A percentile compares a stretch with the other conserved stretches of the same genome.
Evolutionary conservation across 2,329 filamentous ascomycete genomes (phyloP).

Genomic region (Beauveria caledonica): DNA sequence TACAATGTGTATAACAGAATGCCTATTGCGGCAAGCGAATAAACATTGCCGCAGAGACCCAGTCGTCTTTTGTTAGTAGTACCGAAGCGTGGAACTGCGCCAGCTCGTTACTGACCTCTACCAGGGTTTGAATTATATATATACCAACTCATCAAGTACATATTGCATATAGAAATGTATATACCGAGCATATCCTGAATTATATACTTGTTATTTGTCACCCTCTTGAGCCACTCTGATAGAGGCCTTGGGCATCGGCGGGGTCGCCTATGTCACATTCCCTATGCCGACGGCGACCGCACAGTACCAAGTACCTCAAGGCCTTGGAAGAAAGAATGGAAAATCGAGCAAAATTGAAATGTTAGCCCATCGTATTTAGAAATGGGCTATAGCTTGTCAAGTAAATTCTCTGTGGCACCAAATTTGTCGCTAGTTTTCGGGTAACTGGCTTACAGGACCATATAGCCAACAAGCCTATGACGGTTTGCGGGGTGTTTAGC

Average conservation of each 20-base stretch:
- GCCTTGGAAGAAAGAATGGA: no score
- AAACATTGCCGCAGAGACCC: not conserved
- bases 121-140: not conserved
- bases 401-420: no score
- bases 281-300: no score
- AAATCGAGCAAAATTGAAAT: no score
- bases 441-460: not conserved
- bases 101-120: not conserved
- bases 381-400: no score
- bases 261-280: no score
- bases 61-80: not conserved
- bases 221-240: not conserved
- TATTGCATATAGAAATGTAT: slow-evolving; percentile 3
- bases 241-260: no score
- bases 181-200: not conserved
- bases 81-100: not conserved
- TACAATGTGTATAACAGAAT: not conserved
- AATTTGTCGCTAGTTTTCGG: no score
- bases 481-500: not conserved
- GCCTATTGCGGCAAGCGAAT: not conserved
- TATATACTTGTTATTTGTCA: not conserved
- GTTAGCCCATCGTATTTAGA: no score
- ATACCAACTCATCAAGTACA: not conserved
- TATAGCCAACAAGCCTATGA: not conserved
- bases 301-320: no score